Evolutionary conservation across 179 eudicot species (phyloP).

Genomic region (Monotropa hypopitys): DNA sequence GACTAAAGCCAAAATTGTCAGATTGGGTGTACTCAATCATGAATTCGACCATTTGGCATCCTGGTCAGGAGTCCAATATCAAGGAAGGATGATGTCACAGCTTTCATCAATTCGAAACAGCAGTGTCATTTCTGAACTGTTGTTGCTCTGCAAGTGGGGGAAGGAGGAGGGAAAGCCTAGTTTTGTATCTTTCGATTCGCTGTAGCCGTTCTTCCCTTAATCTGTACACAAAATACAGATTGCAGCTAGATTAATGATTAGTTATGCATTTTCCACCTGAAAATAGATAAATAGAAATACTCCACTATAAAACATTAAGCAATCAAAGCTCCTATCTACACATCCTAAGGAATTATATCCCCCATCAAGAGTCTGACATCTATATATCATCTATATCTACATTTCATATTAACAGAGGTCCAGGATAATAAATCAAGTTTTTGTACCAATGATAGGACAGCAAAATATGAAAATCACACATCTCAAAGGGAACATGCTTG

Average conservation of each 20-base stretch:
- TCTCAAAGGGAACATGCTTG: too few relatives aligned
- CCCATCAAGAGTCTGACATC: not conserved
- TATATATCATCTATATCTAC: not conserved
- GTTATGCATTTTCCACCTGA: not conserved
- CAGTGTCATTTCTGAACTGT: constrained; percentile 30
- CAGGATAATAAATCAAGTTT: too few relatives aligned
- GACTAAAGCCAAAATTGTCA: not conserved
- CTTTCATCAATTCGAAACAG: constrained; percentile 18
- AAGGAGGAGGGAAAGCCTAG: constrained; percentile 60
- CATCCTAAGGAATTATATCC: not conserved
- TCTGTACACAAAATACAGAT: constrained; percentile 22
- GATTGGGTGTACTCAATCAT: too few relatives aligned
- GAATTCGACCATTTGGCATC: not conserved
- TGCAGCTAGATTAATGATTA: not conserved
- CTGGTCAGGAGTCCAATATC: not conserved
- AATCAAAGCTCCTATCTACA: not conserved
- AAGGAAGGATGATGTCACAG: not conserved
- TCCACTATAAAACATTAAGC: not conserved
- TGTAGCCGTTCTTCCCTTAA: constrained; percentile 52
- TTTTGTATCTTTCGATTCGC: constrained; percentile 52
- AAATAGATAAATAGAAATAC: not conserved
- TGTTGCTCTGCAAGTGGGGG: constrained; percentile 49
- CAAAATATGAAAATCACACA: too few relatives aligned
- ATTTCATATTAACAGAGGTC: not conserved
- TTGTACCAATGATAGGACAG: too few relatives aligned